A percentile compares a stretch with the other conserved stretches of the same genome.
Conservation (phyloP, 495 filamentous ascomycete species). For the Pseudevernia furfuracea region DNA sequence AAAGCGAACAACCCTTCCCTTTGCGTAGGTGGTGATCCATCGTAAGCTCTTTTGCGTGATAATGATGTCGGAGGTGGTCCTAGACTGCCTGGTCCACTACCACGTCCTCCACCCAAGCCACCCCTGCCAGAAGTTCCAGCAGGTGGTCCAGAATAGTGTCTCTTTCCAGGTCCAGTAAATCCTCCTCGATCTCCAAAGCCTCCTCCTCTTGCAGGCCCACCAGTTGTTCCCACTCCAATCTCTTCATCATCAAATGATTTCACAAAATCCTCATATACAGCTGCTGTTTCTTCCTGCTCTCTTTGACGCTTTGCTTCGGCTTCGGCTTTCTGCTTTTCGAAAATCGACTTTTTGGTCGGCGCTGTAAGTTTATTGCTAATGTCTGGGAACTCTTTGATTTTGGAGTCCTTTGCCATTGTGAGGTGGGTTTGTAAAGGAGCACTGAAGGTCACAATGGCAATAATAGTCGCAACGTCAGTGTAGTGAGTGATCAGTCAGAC, state of each 20-base stretch:
- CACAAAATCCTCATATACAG: conserved; percentile 83
- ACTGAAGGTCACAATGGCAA: neutral
- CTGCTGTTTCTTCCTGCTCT: conserved; percentile 83
- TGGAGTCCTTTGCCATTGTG: conserved; percentile 39
- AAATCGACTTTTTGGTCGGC: conserved; percentile 78
- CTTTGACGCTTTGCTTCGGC: conserved; percentile 84
- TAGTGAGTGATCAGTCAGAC: neutral
- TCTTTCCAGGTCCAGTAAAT: conserved; percentile 40
- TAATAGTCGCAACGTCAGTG: neutral
- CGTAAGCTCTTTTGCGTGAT: conserved; percentile 45
- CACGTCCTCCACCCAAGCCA: conserved; percentile 29
- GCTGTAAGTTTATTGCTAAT: conserved; percentile 75
- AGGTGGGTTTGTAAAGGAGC: neutral
- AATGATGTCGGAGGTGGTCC: conserved; percentile 52
- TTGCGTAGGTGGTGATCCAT: conserved; percentile 42
- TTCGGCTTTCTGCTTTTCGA: conserved; percentile 87
- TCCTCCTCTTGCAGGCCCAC: conserved; percentile 16
- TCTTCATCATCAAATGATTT: conserved; percentile 79
- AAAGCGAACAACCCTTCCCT: conserved; percentile 47
- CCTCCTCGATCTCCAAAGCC: conserved; percentile 36
- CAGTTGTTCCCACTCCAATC: neutral
- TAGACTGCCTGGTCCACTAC: conserved; percentile 68
- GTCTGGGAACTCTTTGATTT: conserved; percentile 67
- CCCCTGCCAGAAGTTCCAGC: conserved; percentile 33
- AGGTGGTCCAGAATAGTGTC: conserved; percentile 49